phyloP scores from a whole-genome alignment of 1,284 basidiomycete genomes.

The Boletellus deceptivus region DNA sequence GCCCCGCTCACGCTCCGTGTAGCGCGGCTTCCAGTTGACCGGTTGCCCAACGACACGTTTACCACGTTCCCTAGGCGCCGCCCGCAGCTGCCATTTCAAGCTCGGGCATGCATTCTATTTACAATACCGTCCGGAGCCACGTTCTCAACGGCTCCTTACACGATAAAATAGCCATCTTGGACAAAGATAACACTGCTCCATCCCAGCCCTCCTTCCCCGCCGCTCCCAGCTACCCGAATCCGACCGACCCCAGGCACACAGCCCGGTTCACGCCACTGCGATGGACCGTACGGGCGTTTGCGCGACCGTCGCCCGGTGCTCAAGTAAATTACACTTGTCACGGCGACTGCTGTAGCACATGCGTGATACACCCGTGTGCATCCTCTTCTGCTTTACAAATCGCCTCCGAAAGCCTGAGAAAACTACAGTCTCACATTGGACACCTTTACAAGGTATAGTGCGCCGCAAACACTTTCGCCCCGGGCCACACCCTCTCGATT shows the following conservation, averaged over 20 bases:
- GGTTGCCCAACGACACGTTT: conserved; percentile 3
- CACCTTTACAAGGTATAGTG: conserved; percentile 10
- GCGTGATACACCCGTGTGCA: too few relatives aligned
- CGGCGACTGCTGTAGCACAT: background rate
- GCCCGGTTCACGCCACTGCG: background rate
- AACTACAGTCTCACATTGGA: background rate
- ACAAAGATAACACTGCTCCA: background rate
- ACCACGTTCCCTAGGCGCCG: conserved; percentile 9
- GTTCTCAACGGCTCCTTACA: conserved; percentile 11
- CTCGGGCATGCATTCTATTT: background rate
- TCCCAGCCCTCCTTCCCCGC: background rate
- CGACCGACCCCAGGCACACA: background rate
- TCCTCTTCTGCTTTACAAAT: too few relatives aligned
- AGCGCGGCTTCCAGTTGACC: too few relatives aligned
- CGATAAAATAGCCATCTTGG: background rate
- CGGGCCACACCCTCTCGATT: conserved; percentile 38
- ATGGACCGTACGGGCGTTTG: background rate
- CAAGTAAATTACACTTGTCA: background rate
- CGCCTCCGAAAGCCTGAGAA: background rate
- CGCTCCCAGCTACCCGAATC: background rate
- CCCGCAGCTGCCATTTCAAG: background rate
- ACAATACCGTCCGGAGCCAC: conserved; percentile 1
- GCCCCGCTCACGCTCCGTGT: too few relatives aligned
- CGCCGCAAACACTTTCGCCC: conserved; percentile 4
- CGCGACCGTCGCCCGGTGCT: too few relatives aligned